Percentiles rank a stretch among this genome's conserved stretches.
Evolutionary conservation across 176 grass and related monocot genomes (phyloP).

Genomic region (Musa acuminata): DNA sequence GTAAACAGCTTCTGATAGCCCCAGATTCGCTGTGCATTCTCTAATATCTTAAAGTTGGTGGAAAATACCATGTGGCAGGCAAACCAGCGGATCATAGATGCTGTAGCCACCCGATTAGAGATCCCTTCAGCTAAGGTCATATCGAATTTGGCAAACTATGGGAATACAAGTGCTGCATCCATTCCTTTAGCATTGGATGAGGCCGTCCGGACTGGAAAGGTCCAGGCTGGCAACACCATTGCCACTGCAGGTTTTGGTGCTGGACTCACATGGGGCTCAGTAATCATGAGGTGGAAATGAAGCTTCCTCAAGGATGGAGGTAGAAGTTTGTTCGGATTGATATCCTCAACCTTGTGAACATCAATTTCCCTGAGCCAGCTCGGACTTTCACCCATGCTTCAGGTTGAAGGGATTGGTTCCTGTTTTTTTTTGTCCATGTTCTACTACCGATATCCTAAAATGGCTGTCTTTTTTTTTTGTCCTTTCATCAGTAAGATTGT

Average conservation of each 20-base stretch:
- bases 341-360: no score
- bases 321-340: no score
- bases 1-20: conserved; percentile 28
- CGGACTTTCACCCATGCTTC: no score
- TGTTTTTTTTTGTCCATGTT: no score
- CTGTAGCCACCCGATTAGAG: conserved; percentile 52
- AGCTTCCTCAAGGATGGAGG: background rate
- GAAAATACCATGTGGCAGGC: conserved; percentile 33
- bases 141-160: conserved; percentile 85
- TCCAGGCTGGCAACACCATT: conserved; percentile 65
- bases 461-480: no score
- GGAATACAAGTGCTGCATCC: conserved; percentile 89
- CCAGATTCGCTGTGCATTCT: background rate
- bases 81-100: conserved; percentile 87
- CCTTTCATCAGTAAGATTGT: no score
- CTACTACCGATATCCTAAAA: no score
- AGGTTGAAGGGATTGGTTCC: no score
- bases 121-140: conserved; percentile 87
- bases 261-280: conserved; percentile 92
- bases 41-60: background rate
- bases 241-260: conserved; percentile 78
- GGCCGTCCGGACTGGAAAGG: conserved; percentile 56
- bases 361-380: no score
- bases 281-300: conserved; percentile 54
- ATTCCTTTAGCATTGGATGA: conserved; percentile 95